phyloP scores from a whole-genome alignment of 805 yeast species.

The Sugiyamaella boreocaroliniensis region DNA sequence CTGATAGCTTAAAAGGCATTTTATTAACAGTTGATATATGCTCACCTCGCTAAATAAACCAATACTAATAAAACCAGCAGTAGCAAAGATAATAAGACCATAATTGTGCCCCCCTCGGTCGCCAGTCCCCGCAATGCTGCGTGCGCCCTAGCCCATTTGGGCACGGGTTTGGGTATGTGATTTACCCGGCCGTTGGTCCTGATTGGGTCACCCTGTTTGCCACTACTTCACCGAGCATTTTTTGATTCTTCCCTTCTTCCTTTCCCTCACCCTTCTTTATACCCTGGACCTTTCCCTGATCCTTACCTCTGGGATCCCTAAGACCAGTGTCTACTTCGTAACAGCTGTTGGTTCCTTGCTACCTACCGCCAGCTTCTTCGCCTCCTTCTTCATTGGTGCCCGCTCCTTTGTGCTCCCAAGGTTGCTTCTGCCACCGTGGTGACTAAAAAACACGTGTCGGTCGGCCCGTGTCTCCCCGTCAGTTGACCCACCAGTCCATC shows the following conservation, averaged over 20 bases:
- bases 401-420: neutral
- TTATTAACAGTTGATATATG: no score
- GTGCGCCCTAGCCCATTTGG: neutral
- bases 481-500: neutral
- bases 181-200: neutral
- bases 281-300: slow-evolving; percentile 7
- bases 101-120: no score
- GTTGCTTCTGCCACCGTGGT: neutral
- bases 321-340: neutral
- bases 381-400: neutral
- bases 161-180: neutral
- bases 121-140: no score
- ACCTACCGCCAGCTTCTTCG: neutral
- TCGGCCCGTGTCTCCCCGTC: neutral
- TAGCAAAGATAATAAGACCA: no score
- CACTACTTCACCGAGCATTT: slow-evolving; percentile 1
- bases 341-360: no score
- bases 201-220: neutral
- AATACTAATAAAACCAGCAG: no score
- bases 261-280: slow-evolving; percentile 4
- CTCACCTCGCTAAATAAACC: no score
- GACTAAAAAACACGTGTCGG: neutral
- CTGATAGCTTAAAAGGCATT: no score
- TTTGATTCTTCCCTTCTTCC: slow-evolving; percentile 2
- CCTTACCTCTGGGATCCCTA: slow-evolving; percentile 3